phyloP scores from a whole-genome alignment of 1,284 basidiomycete species.

The Sanghuangporus baumii region DNA sequence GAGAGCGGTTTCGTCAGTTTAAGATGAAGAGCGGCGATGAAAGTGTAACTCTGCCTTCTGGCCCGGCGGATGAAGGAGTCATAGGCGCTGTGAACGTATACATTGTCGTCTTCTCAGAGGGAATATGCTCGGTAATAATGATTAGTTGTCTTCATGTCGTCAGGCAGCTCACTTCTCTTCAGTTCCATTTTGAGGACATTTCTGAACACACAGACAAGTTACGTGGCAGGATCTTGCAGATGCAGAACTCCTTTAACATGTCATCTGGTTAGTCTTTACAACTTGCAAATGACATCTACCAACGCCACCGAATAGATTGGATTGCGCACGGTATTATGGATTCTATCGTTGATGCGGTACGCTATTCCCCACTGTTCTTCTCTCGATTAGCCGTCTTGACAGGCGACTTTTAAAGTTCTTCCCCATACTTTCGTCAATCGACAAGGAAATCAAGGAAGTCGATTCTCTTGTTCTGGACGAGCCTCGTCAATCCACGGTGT shows the following conservation, averaged over 20 bases:
- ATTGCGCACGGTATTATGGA: constrained; percentile 92
- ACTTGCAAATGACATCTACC: constrained; percentile 1
- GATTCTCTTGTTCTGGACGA: constrained; percentile 58
- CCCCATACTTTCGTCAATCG: constrained; percentile 80
- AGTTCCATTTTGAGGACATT: constrained; percentile 95
- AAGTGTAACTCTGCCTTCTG: constrained; percentile 24
- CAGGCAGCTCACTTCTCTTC: constrained; percentile 1
- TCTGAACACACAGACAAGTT: constrained; percentile 83
- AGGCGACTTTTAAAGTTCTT: constrained; percentile 48
- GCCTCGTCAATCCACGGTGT: background rate
- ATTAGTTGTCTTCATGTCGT: background rate
- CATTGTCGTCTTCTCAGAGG: constrained; percentile 85
- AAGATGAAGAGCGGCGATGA: constrained; percentile 19
- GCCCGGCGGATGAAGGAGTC: constrained; percentile 35
- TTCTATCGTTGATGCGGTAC: constrained; percentile 80
- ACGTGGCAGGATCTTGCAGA: constrained; percentile 57
- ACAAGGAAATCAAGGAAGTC: constrained; percentile 76
- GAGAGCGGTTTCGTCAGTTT: constrained; percentile 34
- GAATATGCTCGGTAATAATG: constrained; percentile 75
- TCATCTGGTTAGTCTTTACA: constrained; percentile 52
- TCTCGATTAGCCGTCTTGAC: too few species aligned
- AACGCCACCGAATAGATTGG: constrained; percentile 60
- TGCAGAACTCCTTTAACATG: constrained; percentile 55
- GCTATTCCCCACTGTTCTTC: background rate
- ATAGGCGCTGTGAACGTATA: constrained; percentile 85